These are phyloP conservation scores for Cladosporium oxysporum DNA, from an alignment of 2,329 filamentous ascomycete genomes.

Conservation along the genomic window DNA sequence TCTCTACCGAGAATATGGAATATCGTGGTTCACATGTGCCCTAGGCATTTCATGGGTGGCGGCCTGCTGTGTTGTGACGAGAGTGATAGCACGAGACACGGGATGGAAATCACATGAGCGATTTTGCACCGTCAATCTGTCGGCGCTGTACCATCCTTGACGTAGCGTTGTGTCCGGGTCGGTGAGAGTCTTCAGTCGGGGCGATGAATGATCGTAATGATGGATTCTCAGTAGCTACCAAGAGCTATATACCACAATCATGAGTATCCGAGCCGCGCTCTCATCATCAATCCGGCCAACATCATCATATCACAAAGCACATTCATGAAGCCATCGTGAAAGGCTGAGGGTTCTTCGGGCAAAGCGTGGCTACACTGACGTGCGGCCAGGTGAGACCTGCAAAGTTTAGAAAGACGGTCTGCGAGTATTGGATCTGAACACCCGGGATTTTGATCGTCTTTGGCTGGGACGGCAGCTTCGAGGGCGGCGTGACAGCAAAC, in stretches of 20 bases:
- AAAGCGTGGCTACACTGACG: slow-evolving; percentile 32
- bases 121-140: not conserved
- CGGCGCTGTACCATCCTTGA: not conserved
- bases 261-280: not conserved
- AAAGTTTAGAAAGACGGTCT: slow-evolving; percentile 38
- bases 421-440: slow-evolving; percentile 43
- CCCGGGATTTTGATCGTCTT: slow-evolving; percentile 28
- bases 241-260: not conserved
- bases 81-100: not conserved
- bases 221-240: not conserved
- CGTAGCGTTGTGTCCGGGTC: not conserved
- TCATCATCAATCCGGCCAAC: not conserved
- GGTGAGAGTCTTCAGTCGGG: not conserved
- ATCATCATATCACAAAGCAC: not conserved
- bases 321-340: slow-evolving; percentile 2
- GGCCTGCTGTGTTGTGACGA: not conserved
- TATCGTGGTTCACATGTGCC: not conserved
- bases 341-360: not conserved
- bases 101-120: not conserved
- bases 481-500: slow-evolving; percentile 16
- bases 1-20: not conserved
- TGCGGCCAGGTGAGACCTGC: slow-evolving; percentile 35
- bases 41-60: not conserved
- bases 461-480: slow-evolving; percentile 8
- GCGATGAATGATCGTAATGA: not conserved